Base-by-base conservation (phyloP, 2,329 filamentous ascomycete genomes). In the Monilinia vaccinii-corymbosi region DNA sequence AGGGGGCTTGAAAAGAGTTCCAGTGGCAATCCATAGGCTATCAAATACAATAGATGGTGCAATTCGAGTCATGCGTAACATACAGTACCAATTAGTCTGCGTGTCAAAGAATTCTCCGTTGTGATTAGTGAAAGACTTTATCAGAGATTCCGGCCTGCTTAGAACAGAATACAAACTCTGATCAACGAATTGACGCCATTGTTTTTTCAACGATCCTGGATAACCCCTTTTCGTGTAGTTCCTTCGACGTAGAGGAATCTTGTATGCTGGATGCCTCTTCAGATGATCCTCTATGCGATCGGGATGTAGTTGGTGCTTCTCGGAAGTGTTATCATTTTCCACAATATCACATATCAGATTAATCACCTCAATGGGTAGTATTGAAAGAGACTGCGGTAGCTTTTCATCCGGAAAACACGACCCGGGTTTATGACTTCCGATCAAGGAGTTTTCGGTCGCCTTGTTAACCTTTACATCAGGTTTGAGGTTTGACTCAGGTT, bases 111-210 rank as follows among this genome's bases (percentile, higher is more conserved):
- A 69, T 48, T 78, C 76, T 13, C 76, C 78, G 13, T 66, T 55
- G 25, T 80, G 74, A 47, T 73, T 71, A 1, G 78, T 79, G 63
- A 88, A 88, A 0, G 84, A 86, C 42, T 72, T 73, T 32, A 86
- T 72, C 10, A 83, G 72, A 6, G 79, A 75, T 16, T 75, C 75
- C 1, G 83, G 81, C 52, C 83, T 78, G 64, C 82, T 83, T 51
- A 88, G 75, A 8, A 85, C 79, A 65, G 81, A 81, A 69, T 87
- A 88, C 8, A 88, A 73, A 53, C 81, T 83, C 67, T 88, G 85
- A 63, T 86, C 80, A 36, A 81, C 77, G 66, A 88, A 88, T 1
- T 76, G 68, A 63, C 78, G 81, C 81, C 84, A 87, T 61, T 82
- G 64, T 11, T 63, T 56, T 40, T 62, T 66, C 6, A 36, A 38